Evolutionary conservation across 345 rosid genomes (phyloP).

Genomic region (Ricinus communis): DNA sequence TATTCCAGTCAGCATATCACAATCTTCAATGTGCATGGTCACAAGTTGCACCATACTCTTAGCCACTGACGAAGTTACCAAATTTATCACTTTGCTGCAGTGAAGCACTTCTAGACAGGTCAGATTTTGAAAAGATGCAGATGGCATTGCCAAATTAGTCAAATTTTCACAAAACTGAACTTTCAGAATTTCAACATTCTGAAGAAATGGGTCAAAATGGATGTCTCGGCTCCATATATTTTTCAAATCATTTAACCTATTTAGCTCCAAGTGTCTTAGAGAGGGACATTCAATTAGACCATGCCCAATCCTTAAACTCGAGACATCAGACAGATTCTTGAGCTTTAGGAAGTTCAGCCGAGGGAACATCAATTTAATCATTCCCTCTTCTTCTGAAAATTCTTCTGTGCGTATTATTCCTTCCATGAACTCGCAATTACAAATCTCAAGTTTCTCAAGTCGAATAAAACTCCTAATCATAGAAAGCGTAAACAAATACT

Average conservation of each 20-base stretch:
- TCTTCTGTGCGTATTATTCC: background rate
- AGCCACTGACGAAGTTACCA: slow-evolving; percentile 12
- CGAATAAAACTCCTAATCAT: slow-evolving; percentile 4
- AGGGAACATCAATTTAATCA: background rate
- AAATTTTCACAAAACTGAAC: background rate
- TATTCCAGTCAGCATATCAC: slow-evolving; percentile 13
- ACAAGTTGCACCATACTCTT: slow-evolving; percentile 19
- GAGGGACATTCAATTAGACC: background rate
- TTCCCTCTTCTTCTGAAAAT: background rate
- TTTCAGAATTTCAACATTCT: background rate
- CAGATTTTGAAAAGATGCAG: slow-evolving; percentile 15
- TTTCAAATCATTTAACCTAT: rapidly evolving
- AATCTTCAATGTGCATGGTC: slow-evolving; percentile 8
- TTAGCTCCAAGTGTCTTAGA: background rate
- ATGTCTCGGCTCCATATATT: background rate
- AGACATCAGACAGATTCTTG: background rate
- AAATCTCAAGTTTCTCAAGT: background rate
- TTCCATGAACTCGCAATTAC: background rate
- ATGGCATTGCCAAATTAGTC: slow-evolving; percentile 11
- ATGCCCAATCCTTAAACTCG: background rate
- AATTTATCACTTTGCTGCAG: slow-evolving; percentile 2
- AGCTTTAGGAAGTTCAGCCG: background rate
- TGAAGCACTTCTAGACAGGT: background rate
- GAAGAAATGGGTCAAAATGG: background rate
- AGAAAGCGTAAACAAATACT: background rate